Base-by-base conservation (phyloP, 164 flowering plant species). In the Liriodendron chinense region DNA sequence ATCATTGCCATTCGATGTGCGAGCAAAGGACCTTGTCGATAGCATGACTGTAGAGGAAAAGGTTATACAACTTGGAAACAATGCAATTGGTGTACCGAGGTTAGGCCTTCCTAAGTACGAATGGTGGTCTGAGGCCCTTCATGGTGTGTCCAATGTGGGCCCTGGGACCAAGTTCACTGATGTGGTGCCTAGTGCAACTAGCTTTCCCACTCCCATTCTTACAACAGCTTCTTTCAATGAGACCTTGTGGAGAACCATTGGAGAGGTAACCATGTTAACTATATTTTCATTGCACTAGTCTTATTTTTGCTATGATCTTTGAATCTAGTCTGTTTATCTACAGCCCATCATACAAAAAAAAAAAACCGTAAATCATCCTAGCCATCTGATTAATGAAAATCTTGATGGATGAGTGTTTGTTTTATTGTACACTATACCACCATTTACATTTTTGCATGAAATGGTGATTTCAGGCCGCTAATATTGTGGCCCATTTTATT, bases 41-140 rank as follows among this genome's bases (percentile, higher is more conserved):
- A 49, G 75, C 13, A 65, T 82, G 77, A 76, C 72, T 0, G 50
- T 82, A 7, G 2, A 16, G 3, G 81, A 82, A 23, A 82, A 82
- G 71, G 69, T 64, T 16, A 26, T 21, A 12, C 77, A 74, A 24
- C 3, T 76, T 13, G 84, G 71, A 18, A 61, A 76, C 69, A 43
- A 1, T 0, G 84, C 84, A 1, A 1, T 9, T 9, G 75, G 80
- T 5, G 74, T 75, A 2, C 23, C 47, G 1, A 63, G 80, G 53
- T 16, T 80, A 7, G 82, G 82, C 0, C 13, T 82, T 20, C 78
- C 80, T 0, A 3, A 47, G 14, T 82, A 80, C 34, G 49, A 72
- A 65, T 83, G 84, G 86, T 83, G 83, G 84, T 77, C 82, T 0
- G 86, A 84, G 76, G 85, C 84, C 0, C 53, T 82, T 5, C 86